Base-by-base conservation (phyloP, 177 flowering plant genomes). In the Vitis hybrid region DNA sequence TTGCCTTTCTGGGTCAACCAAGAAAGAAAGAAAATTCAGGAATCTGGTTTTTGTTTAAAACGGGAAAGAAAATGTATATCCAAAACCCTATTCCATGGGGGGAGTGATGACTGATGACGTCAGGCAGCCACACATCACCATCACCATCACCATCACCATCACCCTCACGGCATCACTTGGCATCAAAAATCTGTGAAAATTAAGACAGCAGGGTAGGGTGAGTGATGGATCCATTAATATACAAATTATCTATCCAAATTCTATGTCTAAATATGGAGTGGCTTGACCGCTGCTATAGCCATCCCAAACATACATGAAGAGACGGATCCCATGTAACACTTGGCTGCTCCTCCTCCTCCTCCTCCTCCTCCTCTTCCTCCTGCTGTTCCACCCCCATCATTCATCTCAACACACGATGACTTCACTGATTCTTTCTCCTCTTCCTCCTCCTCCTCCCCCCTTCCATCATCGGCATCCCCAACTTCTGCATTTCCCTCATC, bases 281-380 rank as follows among this genome's bases (percentile, higher is more conserved):
- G 74, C 49, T 71, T 74, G 10, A 79, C 19, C 8, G 51, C 39
- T 8, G 26, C 13, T 19, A 74, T 75, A 3, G 70, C 66, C 70
- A 79, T 13, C 1, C 71, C 75, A 12, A 74, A 70, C 1, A 64
- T 51, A 58, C 73, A 79, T 1, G 63, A 3, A 4, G 76, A 52
- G 12, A 56, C 48, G 2, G 60, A 14, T 6, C 62, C 52, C 58
- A 78, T 70, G 2, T 19, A 52, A 51, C 71, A 76, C 52, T 70
- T 75, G 10, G 66, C 73, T 7, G 53, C 64, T 10, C 71, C 68
- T 10, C 53, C 45, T 39, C 31, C 21, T 21, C 19, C 19, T 18
- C 19, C 19, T 18, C 19, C 19, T 18, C 19, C 19, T 19, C 45
- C 21, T 2, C 2, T 15, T 12, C 3, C 18, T 31, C 59, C 58